Evolutionary conservation across 148 eudicot species (phyloP), one percentile per base, ranked within the genome.

Genomic region (Cornus florida): DNA sequence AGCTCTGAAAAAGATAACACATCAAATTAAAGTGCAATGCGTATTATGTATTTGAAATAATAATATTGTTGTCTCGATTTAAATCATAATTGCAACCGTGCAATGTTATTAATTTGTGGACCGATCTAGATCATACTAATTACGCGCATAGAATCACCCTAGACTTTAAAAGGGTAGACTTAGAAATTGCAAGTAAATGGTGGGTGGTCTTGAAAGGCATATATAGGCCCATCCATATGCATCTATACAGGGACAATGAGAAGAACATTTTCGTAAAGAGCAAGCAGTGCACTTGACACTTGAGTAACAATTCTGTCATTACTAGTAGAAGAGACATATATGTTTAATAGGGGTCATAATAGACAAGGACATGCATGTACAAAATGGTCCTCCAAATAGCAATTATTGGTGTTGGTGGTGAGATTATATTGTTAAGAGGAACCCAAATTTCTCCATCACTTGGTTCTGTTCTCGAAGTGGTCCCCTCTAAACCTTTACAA

Each of bases 341-440:
- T 67, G 19, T 67, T 31, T 28, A 12, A 1, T 3, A 11, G 17
- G 31, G 14, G 13, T 67, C 28, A 67, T 31, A 31, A 28, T 31
- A 67, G 38, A 67, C 32, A 67, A 67, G 4, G 70, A 67, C 70
- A 31, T 31, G 39, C 70, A 67, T 67, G 39, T 67, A 67, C 35
- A 67, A 28, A 10, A 23, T 23, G 70, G 70, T 11, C 35, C 70
- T 13, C 16, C 24, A 67, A 67, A 24, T 67, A 24, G 4, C 35
- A 67, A 67, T 67, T 6, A 31, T 67, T 67, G 70, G 31, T 23
- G 17, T 28, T 31, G 39, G 16, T 67, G 35, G 70, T 23, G 70
- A 67, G 70, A 67, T 23, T 67, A 67, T 67, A 12, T 23, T 67
- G 35, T 23, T 5, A 22, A 23, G 6, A 67, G 17, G 16, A 67